Conservation (phyloP, 129 eudicot genomes). For the Tagetes patula region DNA sequence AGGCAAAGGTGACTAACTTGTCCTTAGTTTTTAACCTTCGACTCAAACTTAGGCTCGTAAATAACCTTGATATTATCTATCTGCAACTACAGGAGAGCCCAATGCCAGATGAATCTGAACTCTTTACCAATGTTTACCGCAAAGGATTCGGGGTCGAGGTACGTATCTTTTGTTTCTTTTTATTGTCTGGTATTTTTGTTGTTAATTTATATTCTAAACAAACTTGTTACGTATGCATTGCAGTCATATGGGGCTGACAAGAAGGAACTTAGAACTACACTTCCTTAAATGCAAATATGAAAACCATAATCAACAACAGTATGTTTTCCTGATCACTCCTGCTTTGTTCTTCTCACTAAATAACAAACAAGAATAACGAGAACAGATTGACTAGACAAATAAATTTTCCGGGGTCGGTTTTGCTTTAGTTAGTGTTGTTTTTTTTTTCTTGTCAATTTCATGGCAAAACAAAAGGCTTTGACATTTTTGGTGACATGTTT, state of each 20-base stretch:
- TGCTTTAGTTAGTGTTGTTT: not conserved
- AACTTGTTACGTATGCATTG: constrained; percentile 19
- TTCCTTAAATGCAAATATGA: constrained; percentile 50
- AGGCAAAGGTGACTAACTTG: constrained; percentile 69
- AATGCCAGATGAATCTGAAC: constrained; percentile 75
- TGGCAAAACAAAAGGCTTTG: not conserved
- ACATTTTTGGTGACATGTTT: constrained; percentile 14
- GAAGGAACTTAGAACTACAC: constrained; percentile 71
- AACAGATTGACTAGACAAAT: constrained; percentile 27
- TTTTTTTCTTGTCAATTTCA: constrained; percentile 12
- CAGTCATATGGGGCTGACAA: constrained; percentile 91
- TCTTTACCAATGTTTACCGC: constrained; percentile 77
- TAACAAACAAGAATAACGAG: constrained; percentile 30
- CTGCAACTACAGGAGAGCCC: constrained; percentile 74
- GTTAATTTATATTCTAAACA: not conserved
- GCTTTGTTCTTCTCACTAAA: not conserved
- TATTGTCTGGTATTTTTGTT: not conserved
- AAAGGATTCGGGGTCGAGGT: constrained; percentile 94
- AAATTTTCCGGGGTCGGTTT: not conserved
- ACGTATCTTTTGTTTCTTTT: constrained; percentile 18
- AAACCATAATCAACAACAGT: not conserved
- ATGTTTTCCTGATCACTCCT: not conserved
- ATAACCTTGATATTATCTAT: constrained; percentile 8
- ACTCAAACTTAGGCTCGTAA: not conserved
- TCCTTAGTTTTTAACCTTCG: not conserved